Conservation (phyloP, 2,329 filamentous ascomycete species). For the Exophiala sideris region DNA sequence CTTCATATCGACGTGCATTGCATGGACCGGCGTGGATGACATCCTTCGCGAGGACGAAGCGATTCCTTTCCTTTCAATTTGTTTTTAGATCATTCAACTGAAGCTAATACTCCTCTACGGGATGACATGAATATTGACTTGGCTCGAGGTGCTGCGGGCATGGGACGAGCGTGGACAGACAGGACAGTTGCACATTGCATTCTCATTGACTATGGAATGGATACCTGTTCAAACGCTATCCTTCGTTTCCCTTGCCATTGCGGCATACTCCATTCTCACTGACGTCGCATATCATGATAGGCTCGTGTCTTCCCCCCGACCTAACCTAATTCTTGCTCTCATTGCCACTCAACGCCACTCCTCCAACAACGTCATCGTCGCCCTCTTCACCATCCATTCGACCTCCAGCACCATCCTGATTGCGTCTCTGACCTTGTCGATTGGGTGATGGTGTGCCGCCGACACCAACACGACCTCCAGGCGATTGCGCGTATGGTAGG, state of each 20-base stretch:
- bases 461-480: background rate
- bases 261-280: no score
- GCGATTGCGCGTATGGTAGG: background rate
- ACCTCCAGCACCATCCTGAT: background rate
- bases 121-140: background rate
- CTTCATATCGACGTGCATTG: background rate
- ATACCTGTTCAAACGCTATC: background rate
- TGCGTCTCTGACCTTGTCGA: background rate
- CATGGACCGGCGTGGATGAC: background rate
- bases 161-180: conserved; percentile 1
- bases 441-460: background rate
- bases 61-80: conserved; percentile 2
- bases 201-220: background rate
- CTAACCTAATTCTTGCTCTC: background rate
- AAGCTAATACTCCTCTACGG: background rate
- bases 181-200: conserved; percentile 7
- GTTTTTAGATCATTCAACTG: background rate
- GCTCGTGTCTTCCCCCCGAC: background rate
- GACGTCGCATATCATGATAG: background rate
- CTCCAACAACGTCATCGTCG: background rate
- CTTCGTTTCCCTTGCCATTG: background rate
- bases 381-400: background rate
- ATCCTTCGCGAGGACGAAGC: background rate
- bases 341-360: background rate
- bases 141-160: background rate